A percentile compares a stretch with the other conserved stretches of the same genome.
Evolutionary conservation across 495 filamentous ascomycete genomes (phyloP).

Genomic region (Penicillium coffeae): DNA sequence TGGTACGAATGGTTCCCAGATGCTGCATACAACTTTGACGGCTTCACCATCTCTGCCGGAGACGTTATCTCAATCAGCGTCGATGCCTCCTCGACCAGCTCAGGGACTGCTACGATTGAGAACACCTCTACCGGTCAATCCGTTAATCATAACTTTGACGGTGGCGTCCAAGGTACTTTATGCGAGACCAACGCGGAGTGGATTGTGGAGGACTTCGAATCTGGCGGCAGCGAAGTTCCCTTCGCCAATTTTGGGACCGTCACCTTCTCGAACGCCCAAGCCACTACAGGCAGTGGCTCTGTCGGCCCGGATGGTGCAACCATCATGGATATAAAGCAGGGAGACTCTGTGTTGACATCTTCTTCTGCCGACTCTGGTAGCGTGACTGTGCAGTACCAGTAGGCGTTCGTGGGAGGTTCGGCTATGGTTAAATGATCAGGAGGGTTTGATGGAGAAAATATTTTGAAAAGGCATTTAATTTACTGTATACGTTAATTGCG

Average conservation of each 20-base stretch:
- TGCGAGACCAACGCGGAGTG: conserved; percentile 52
- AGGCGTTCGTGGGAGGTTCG: too few species aligned
- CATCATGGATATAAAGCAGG: conserved; percentile 45
- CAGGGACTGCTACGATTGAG: conserved; percentile 47
- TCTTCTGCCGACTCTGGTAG: conserved; percentile 27
- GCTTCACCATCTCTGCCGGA: conserved; percentile 47
- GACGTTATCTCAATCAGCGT: conserved; percentile 51
- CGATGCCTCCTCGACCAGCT: conserved; percentile 37
- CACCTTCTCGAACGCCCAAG: conserved; percentile 38
- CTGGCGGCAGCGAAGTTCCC: conserved; percentile 36
- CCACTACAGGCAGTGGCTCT: conserved; percentile 14
- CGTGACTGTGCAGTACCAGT: conserved; percentile 21
- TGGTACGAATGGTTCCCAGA: conserved; percentile 63
- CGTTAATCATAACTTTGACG: conserved; percentile 45
- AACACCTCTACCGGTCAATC: conserved; percentile 49
- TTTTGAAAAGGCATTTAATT: too few species aligned
- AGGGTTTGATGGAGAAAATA: too few species aligned
- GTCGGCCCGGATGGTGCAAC: conserved; percentile 35
- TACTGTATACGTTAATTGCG: too few species aligned
- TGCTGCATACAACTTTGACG: conserved; percentile 48
- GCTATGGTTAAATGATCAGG: too few species aligned
- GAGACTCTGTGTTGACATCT: conserved; percentile 36
- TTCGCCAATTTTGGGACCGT: conserved; percentile 54
- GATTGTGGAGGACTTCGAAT: conserved; percentile 58
- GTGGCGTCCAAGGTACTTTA: conserved; percentile 19